These are phyloP conservation scores for Acephala macrosclerotiorum DNA, from an alignment of 2,329 filamentous ascomycete genomes.

Conservation along the genomic window DNA sequence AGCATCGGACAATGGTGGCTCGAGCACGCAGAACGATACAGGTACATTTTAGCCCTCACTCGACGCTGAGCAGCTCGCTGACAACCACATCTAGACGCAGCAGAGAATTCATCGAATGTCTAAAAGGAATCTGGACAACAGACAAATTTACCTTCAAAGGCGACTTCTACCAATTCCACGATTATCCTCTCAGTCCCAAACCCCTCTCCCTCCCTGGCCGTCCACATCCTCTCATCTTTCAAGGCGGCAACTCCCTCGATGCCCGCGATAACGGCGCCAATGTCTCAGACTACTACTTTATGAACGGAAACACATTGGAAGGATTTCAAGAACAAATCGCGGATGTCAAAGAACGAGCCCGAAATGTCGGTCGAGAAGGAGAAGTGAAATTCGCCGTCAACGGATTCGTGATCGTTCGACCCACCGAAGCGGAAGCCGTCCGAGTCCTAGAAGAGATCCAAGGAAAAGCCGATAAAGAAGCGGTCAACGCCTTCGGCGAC, in stretches of 20 bases:
- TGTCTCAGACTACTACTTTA: slow-evolving; percentile 60
- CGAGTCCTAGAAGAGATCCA: slow-evolving; percentile 58
- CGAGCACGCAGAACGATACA: slow-evolving; percentile 59
- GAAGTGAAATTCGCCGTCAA: slow-evolving; percentile 58
- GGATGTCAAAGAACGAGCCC: slow-evolving; percentile 55
- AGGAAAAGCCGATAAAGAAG: slow-evolving; percentile 58
- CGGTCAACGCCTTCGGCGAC: slow-evolving; percentile 56
- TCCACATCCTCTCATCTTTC: slow-evolving; percentile 59
- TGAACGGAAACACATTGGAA: slow-evolving; percentile 63
- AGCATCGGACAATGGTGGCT: slow-evolving; percentile 62
- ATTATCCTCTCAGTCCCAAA: slow-evolving; percentile 58
- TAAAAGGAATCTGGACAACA: slow-evolving; percentile 59
- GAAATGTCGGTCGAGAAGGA: slow-evolving; percentile 51
- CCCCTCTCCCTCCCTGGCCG: slow-evolving; percentile 52
- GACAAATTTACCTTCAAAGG: slow-evolving; percentile 57
- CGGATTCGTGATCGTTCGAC: slow-evolving; percentile 57
- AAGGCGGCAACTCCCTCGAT: slow-evolving; percentile 59
- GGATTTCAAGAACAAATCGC: slow-evolving; percentile 58
- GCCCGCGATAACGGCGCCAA: slow-evolving; percentile 56
- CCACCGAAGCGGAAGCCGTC: slow-evolving; percentile 58
- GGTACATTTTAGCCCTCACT: slow-evolving; percentile 31
- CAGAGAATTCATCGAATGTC: slow-evolving; percentile 58
- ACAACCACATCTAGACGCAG: slow-evolving; percentile 43
- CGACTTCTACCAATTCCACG: slow-evolving; percentile 60
- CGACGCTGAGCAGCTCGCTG: neutral